Base-by-base conservation (phyloP, 2,329 filamentous ascomycete genomes). In the Neonectria neomacrospora region DNA sequence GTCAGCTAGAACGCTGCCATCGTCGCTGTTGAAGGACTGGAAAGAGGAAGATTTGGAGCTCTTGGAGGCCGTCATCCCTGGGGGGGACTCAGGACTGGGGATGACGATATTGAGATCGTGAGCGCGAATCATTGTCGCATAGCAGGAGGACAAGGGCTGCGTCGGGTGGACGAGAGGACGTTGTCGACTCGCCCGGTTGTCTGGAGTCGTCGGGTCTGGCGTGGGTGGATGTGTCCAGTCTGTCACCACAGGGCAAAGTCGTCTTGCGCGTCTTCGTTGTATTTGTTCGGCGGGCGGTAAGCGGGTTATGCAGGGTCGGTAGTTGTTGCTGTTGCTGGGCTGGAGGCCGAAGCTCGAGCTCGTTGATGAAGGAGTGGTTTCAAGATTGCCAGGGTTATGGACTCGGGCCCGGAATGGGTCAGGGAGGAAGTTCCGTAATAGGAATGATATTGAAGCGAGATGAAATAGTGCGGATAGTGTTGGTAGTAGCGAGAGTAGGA, bases 1-100 rank as follows among this genome's bases (percentile, higher is more conserved):
- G 74, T 97, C 92, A 55, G 88, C 85, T 48, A 92, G 81, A 54
- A 89, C 85, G 69, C 85, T 87, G 73, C 90, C 88, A 71, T 92
- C 91, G 73, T 93, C 91, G 73, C 90, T 91, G 65, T 87, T 89
- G 60, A 91, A 90, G 39, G 94, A 97, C 71, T 90, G 91, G 73
- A 95, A 91, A 53, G 93, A 97, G 5, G 93, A 96, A 28, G 93
- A 94, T 79, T 96, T 96, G 68, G 93, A 97, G 66, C 93, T 96
- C 79, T 95, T 96, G 64, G 93, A 96, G 70, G 82, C 80, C 52
- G 91, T 93, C 80, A 97, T 88, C 73, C 93, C 92, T 55, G 78
- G 78, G 11, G 78, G 78, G 52, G 78, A 80, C 50, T 71, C 76
- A 54, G 77, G 78, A 55, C 76, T 77, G 50, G 74, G 65, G 57